These are phyloP conservation scores for Orbilia quercus DNA, from an alignment of 2,329 filamentous ascomycete genomes.

Conservation along the genomic window DNA sequence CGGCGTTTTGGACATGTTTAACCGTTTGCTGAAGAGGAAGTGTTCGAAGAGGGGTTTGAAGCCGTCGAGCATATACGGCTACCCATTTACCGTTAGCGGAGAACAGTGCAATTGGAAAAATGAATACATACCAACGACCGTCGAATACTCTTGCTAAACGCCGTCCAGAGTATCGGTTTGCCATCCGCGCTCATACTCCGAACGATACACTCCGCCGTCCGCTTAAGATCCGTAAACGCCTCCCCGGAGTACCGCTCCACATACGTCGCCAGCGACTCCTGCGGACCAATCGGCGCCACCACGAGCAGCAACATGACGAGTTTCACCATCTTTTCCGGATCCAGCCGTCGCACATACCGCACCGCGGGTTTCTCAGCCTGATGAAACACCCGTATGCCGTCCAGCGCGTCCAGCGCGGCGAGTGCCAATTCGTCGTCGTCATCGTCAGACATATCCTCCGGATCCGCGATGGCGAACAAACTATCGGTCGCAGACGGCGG, in stretches of 20 bases:
- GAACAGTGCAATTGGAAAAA: background rate
- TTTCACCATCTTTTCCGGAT: conserved; percentile 77
- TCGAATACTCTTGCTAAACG: conserved; percentile 58
- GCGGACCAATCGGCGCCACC: conserved; percentile 72
- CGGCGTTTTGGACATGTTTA: conserved; percentile 72
- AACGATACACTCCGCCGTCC: conserved; percentile 73
- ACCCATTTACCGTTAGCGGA: conserved; percentile 57
- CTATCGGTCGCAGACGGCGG: conserved; percentile 8
- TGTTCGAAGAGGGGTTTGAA: conserved; percentile 77
- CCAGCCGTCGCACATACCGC: conserved; percentile 73
- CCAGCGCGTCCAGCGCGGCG: conserved; percentile 75
- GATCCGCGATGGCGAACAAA: conserved; percentile 65
- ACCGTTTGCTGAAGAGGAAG: conserved; percentile 78
- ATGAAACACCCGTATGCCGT: conserved; percentile 72
- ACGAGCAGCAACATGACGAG: conserved; percentile 77
- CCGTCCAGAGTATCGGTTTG: conserved; percentile 57
- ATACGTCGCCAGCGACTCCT: conserved; percentile 74
- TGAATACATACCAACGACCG: conserved; percentile 55
- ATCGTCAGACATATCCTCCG: conserved; percentile 63
- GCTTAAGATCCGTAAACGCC: conserved; percentile 70
- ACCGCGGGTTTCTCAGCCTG: conserved; percentile 68
- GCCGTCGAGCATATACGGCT: conserved; percentile 75
- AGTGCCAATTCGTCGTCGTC: conserved; percentile 73
- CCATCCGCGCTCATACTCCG: conserved; percentile 61
- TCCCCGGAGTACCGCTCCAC: conserved; percentile 70